Base-by-base conservation (phyloP, 1,284 basidiomycete genomes). In the Hypsizygus ulmarius region DNA sequence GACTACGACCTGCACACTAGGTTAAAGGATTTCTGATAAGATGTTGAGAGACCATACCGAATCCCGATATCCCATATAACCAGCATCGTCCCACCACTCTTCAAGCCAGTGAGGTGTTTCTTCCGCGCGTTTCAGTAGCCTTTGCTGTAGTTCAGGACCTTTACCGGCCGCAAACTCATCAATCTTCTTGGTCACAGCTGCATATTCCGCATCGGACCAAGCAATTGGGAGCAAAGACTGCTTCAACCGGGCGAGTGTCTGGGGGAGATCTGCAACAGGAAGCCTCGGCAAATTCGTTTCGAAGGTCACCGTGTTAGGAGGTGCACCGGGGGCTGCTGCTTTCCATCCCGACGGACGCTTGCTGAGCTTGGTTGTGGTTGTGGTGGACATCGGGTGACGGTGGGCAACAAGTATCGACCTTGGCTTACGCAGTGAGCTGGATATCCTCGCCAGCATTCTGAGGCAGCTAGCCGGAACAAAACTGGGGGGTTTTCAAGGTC, bases 41-140 rank as follows among this genome's bases (percentile, higher is more conserved):
- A 19, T 6, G 36, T 9, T 12, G 7, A 21, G 14, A 45, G 18
- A 21, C 66, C 81, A 41, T 58, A 88, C 87, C 46, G 88, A 85
- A 57, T 90, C 88, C 39, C 88, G 74, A 60, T 90, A 91, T 3
- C 77, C 73, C 45, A 89, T 67, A 58, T 91, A 91, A 1, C 66
- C 85, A 18, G 64, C 64, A 58, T 88, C 80, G 59, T 91, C 88
- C 88, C 88, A 91, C 87, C 89, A 91, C 47, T 84, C 74, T 58
- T 91, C 88, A 11, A 91, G 67, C 88, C 88, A 91, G 59, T 90
- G 85, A 39, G 70, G 65, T 34, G 66, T 75, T 50, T 75, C 73
- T 27, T 69, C 66, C 37, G 75, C 72, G 46, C 78, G 71, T 45
- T 75, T 63, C 43, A 78, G 58, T 47, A 91, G 67, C 29, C 80